Evolutionary conservation across 257 asterid species (phyloP), one percentile per base, ranked within the genome.

Genomic region (Lycium barbarum): DNA sequence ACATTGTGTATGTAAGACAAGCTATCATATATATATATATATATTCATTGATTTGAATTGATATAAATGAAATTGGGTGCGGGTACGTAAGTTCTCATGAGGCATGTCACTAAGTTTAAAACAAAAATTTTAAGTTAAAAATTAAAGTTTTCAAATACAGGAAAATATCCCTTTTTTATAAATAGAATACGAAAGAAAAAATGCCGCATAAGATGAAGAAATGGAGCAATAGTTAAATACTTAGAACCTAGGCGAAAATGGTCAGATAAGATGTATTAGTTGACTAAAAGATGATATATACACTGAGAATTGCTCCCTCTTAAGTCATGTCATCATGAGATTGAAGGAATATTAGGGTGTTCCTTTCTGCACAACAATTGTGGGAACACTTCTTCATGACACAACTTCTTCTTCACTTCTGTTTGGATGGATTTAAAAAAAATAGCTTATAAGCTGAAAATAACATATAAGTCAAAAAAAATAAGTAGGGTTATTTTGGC

Each of bases 331-430:
- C 61, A 2, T 49, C 7, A 40, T 71, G 35, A 71, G 20, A 45
- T n/a, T 33, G 38, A 62, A 62, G 40, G 62, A 82, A 63, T 82
- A 22, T 61, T n/a, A 0, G 58, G 84, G 84, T 76, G 51, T 38
- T 53, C 82, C 65, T 76, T 51, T 76, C 82, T 51, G 51, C 86
- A 15, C 71, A 82, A n/a, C 80, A 51, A 22, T 53, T 26, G 9
- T 49, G 43, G 81, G 54, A 65, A 40, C 55, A 12, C 85, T 66
- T 49, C 33, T 63, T 18, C 47, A 73, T 73, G 65, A 40, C 79
- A 74, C 72, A 43, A 62, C 70, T 55, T 63, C 51, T 36, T 55
- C 59, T 40, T 55, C 70, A 80, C 49, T 80, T 26, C 33, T 26
- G 33, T 26, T 26, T 26, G 33, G 33, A 26, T 26, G 33, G 33